Evolutionary conservation across 305 asterid species (phyloP), one percentile per base, ranked within the genome.

Genomic region (Fraxinus velutina): DNA sequence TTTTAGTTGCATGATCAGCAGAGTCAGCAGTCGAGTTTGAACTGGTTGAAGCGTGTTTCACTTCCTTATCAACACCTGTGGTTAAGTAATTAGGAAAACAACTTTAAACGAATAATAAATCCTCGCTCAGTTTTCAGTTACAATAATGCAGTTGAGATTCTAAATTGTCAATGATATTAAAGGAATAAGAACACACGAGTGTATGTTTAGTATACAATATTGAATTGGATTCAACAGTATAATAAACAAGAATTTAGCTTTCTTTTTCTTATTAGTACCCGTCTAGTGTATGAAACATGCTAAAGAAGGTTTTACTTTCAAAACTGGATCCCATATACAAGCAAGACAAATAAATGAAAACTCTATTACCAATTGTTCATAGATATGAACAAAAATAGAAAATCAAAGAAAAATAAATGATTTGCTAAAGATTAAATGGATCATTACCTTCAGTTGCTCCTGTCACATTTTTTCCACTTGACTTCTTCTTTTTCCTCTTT

Each of bases 381-480:
- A 15, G 22, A 55, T 55, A 19, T 6, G 27, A 55, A 17, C 66
- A 55, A 55, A 19, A 17, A 17, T 19, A 50, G 29, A 55, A 17
- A 19, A 55, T 17, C 27, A 1, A 55, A 55, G 66, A 5, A 50
- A n/a, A 50, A 50, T 50, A 15, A 15, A 15, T 50, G 62, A 50
- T 2, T 4, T 50, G 62, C 22, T 4, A n/a, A 50, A 50, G 60
- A 50, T 15, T 15, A 50, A 50, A 55, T 55, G 66, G 12, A 55
- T 2, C 27, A 12, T 50, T 62, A 87, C 89, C 88, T 84, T 70
- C 70, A 22, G 72, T 21, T 24, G 71, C 71, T 39, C 75, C 81
- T 17, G 47, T 47, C 12, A 24, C 5, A 24, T 15, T 55, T 72
- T 7, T 13, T 62, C 62, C 81, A n/a, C 68, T 21, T 5, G 66